Evolutionary conservation across 192 early-diverging fungal genomes (phyloP), one percentile per base, ranked within the genome.

Genomic region (Podila epigama): DNA sequence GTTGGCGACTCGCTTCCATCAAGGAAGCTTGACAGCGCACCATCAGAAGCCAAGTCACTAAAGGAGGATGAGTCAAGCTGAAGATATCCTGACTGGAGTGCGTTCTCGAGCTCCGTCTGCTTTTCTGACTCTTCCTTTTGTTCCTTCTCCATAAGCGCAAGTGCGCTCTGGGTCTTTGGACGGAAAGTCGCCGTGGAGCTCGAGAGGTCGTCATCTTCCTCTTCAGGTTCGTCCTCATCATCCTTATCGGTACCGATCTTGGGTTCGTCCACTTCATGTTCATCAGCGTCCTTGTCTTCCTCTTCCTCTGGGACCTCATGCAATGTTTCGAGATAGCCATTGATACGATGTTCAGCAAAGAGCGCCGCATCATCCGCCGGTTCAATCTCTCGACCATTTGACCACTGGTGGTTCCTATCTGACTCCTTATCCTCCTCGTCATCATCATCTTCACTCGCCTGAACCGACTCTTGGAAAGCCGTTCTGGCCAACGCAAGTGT

Each of bases 141-240:
- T 20, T 64, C 29, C 53, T 62, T 16, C 6, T 69, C 36, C 62
- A 72, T 54, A 5, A 58, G 11, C 39, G 42, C 15, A 35, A 77
- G 61, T 2, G 66, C 61, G 7, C 40, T 58, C 34, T 25, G 57
- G 31, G 52, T 60, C 51, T 77, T 77, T 33, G 35, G 50, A 22
- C 56, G 65, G 56, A 77, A 77, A 10, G 73, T 77, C 9, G 48
- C 50, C 0, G 73, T 68, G 7, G 73, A 77, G 18, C 36, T 31
- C 37, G 25, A 10, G 15, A 65, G 51, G 11, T 51, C 33, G 12
- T 20, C 16, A 0, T 53, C 44, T 6, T 39, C 9, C 41, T 18
- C 44, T 4, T 15, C 36, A n/a, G 12, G 40, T 16, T 31, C 28
- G 20, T 2, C n/a, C 5, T 36, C 48, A 5, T 10, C 22, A 52